A percentile compares a stretch with the other conserved stretches of the same genome.
phyloP scores from a whole-genome alignment of 495 filamentous ascomycete species.

The Xylaria curta region DNA sequence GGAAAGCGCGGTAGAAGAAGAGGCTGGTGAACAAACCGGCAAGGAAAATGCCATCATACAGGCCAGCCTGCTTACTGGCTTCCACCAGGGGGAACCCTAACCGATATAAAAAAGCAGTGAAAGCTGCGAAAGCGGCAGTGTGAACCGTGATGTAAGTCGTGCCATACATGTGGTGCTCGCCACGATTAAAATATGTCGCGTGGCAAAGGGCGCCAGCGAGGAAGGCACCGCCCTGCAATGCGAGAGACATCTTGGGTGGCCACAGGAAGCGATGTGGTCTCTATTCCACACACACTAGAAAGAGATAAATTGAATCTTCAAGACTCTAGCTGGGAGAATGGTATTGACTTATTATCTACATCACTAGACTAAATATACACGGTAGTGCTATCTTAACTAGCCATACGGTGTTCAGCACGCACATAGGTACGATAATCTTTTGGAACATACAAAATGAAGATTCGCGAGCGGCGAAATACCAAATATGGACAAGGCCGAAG shows the following conservation, averaged over 20 bases:
- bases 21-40: background rate
- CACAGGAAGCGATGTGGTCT: background rate
- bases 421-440: background rate
- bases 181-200: background rate
- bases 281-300: background rate
- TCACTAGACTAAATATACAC: background rate
- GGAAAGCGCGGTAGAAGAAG: background rate
- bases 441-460: background rate
- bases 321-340: background rate
- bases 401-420: background rate
- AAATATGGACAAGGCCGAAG: background rate
- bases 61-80: background rate
- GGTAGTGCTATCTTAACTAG: background rate
- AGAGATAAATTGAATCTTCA: background rate
- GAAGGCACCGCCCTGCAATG: background rate
- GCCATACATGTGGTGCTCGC: slow-evolving; percentile 3
- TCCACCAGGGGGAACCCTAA: background rate
- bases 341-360: background rate
- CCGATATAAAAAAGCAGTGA: background rate
- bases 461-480: background rate
- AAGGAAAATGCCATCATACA: slow-evolving; percentile 7
- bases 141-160: background rate
- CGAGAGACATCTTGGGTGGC: slow-evolving; percentile 3
- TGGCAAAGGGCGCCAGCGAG: background rate
- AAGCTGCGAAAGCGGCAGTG: background rate